A percentile compares a stretch with the other conserved stretches of the same genome.
Evolutionary conservation across 768 basidiomycete species (phyloP).

Genomic region (Dioszegia aurantiaca): DNA sequence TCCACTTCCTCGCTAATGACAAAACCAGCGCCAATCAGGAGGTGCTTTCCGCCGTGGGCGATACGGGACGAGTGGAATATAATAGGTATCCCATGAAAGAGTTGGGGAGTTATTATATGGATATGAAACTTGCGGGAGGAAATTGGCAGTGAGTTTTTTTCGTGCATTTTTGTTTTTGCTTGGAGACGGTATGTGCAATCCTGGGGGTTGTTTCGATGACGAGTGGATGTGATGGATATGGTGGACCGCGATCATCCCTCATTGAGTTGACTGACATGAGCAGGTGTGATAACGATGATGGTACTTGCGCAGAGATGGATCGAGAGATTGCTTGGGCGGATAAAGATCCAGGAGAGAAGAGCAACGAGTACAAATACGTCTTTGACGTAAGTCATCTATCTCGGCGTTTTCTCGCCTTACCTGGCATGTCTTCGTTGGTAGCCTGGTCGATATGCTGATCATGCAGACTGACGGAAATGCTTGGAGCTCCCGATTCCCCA

Average conservation of each 20-base stretch:
- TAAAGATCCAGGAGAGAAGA: constrained; percentile 48
- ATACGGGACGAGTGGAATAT: constrained; percentile 45
- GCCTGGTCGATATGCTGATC: not conserved
- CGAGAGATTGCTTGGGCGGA: constrained; percentile 47
- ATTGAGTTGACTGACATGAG: too few species aligned
- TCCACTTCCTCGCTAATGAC: constrained; percentile 50
- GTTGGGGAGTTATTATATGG: constrained; percentile 51
- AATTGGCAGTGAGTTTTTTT: constrained; percentile 42
- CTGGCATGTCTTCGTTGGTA: not conserved
- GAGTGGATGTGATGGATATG: too few species aligned
- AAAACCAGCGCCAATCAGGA: constrained; percentile 30
- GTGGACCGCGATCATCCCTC: too few species aligned
- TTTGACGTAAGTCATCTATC: constrained; percentile 47
- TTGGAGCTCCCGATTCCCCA: constrained; percentile 53
- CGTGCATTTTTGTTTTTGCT: too few species aligned
- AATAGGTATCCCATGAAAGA: constrained; percentile 34
- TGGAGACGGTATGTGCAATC: too few species aligned
- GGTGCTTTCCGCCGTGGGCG: constrained; percentile 45
- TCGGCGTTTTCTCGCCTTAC: too few species aligned
- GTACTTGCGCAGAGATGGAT: constrained; percentile 52
- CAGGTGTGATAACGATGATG: constrained; percentile 48
- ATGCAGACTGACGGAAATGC: constrained; percentile 52
- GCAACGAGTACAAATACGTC: constrained; percentile 53
- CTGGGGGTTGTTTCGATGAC: too few species aligned
- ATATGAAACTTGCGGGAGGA: constrained; percentile 50